Conservation (phyloP, 345 rosid species). For the Hibiscus mutabilis region DNA sequence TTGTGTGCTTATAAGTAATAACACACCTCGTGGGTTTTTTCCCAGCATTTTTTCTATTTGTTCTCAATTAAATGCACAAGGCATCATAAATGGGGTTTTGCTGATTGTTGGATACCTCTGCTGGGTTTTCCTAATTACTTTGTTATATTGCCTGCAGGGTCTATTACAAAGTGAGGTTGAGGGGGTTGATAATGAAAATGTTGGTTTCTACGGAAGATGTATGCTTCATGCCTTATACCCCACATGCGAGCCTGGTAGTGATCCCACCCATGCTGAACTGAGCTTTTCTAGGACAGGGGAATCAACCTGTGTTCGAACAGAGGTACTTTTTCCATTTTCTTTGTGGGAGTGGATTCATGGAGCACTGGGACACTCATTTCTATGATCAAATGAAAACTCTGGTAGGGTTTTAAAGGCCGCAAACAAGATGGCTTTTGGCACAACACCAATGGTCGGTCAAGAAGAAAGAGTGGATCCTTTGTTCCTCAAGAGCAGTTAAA, state of each 20-base stretch:
- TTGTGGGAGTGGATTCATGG: not conserved
- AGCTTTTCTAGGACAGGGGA: constrained; percentile 18
- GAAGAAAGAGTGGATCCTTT: constrained; percentile 31
- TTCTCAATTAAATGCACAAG: not conserved
- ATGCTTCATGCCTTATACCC: constrained; percentile 25
- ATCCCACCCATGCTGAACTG: constrained; percentile 14
- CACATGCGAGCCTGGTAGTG: constrained; percentile 17
- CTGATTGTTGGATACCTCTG: not conserved
- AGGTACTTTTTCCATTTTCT: constrained; percentile 27
- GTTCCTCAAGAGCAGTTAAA: constrained; percentile 53
- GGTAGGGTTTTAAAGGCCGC: constrained; percentile 45
- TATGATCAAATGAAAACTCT: constrained; percentile 7
- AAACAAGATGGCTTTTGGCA: constrained; percentile 41
- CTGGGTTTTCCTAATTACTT: not conserved
- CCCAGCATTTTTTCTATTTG: not conserved
- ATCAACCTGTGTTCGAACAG: constrained; percentile 43
- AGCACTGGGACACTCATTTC: not conserved
- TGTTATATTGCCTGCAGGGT: constrained; percentile 24
- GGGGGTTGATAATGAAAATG: constrained; percentile 35
- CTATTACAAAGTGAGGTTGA: constrained; percentile 50
- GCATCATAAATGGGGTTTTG: not conserved
- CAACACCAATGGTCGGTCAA: constrained; percentile 21
- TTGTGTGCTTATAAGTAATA: not conserved
- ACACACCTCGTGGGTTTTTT: not conserved
- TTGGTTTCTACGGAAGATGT: constrained; percentile 49